Evolutionary conservation across 306 rosid species (phyloP), one percentile per base, ranked within the genome.

Genomic region (Vigna unguiculata): DNA sequence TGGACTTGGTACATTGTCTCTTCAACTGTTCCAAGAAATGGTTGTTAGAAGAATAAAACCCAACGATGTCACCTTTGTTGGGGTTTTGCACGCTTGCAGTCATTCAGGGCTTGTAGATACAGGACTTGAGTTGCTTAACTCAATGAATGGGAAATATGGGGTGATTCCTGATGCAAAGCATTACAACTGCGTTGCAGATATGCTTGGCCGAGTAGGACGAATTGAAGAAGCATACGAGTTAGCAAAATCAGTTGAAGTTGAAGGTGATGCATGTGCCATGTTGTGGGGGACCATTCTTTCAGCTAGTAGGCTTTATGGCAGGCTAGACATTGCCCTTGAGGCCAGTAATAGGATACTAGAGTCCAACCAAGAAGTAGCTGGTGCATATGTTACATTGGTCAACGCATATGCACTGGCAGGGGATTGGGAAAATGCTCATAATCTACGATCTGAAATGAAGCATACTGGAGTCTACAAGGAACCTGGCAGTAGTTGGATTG

Each of bases 401-500:
- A 93, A 87, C 32, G 71, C 94, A n/a, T 91, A 90, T 67, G 89
- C 96, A 36, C 75, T 82, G 68, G 87, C 86, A 30, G 94, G 96
- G 47, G 94, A 91, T 40, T 87, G 93, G 97, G 97, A 88, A 71
- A 90, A 73, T 57, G 94, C 86, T 46, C 86, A 83, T 19, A 78
- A 55, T 58, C 79, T 88, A 54, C 74, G 93, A 40, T 80, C 86
- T 10, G 67, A 89, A 80, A 91, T 93, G 96, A 91, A 88, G 87
- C 87, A 53, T 10, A 38, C 74, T 0, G 86, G 93, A 74, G 83
- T 93, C 47, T 40, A 72, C 19, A 93, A 93, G 82, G 94, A 91
- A 80, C 96, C 93, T 0, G 98, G 96, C 7, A 83, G 97, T 82
- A 93, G 97, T 79, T 91, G 97, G 98, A 76, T 93, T 32, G 96